Evolutionary conservation across 805 yeast genomes (phyloP).

Genomic region (Suhomyces kilbournensis): DNA sequence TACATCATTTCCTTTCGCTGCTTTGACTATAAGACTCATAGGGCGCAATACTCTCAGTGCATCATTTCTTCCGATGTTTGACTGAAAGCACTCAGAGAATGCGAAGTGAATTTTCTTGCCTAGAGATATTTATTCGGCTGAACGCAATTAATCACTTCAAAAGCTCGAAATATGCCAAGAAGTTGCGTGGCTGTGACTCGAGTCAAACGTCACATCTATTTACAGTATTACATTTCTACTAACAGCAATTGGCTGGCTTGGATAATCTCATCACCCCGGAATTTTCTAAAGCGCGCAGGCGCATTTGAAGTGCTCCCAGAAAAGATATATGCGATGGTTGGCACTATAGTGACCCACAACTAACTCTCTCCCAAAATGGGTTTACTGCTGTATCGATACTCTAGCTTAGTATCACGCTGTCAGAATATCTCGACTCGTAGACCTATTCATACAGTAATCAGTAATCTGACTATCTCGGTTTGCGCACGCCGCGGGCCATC

Average conservation of each 20-base stretch:
- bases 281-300: neutral
- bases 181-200: neutral
- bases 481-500: neutral
- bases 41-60: no score
- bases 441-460: neutral
- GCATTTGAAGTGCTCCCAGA: neutral
- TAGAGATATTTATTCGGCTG: neutral
- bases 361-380: neutral
- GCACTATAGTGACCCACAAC: neutral
- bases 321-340: neutral
- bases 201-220: neutral
- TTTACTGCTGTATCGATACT: neutral
- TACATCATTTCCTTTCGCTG: neutral
- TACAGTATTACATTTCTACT: neutral
- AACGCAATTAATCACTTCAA: neutral
- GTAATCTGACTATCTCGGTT: neutral
- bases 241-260: neutral
- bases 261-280: neutral
- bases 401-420: neutral
- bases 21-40: neutral
- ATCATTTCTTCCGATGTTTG: no score
- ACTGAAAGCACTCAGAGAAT: neutral
- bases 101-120: neutral
- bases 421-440: neutral
- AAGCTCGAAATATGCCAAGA: neutral